phyloP scores from a whole-genome alignment of 371 early-diverging fungal species.

The Mucor mucedo region DNA sequence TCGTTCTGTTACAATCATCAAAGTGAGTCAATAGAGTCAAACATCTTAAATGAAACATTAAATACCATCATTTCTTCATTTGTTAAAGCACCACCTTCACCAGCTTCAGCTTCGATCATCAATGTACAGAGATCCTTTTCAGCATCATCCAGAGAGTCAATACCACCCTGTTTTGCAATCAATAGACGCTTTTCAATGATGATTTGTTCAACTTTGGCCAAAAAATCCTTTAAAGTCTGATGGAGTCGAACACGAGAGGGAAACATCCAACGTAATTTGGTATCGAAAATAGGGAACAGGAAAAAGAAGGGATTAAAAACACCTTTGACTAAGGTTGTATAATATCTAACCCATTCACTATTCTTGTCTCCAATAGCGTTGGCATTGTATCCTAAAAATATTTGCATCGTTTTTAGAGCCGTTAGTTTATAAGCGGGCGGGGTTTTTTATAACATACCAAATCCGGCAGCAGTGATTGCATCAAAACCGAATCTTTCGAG shows the following conservation, averaged over 20 bases:
- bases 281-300: constrained; percentile 56
- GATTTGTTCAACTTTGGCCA: constrained; percentile 32
- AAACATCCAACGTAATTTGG: constrained; percentile 6
- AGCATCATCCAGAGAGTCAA: constrained; percentile 8
- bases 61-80: too few relatives aligned
- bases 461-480: constrained; percentile 46
- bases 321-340: constrained; percentile 28
- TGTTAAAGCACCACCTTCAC: constrained; percentile 10
- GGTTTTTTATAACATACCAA: constrained; percentile 25
- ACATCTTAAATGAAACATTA: too few relatives aligned
- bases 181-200: constrained; percentile 37
- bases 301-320: constrained; percentile 38
- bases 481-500: constrained; percentile 41
- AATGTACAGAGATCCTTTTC: constrained; percentile 59
- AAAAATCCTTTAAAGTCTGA: constrained; percentile 19
- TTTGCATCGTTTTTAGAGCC: not conserved
- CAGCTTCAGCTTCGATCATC: constrained; percentile 54
- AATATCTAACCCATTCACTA: constrained; percentile 33
- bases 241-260: constrained; percentile 22
- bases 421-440: not conserved
- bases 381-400: constrained; percentile 34
- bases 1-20: too few relatives aligned
- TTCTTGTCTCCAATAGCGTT: constrained; percentile 30
- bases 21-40: too few relatives aligned
- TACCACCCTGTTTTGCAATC: not conserved